Base-by-base conservation (phyloP, 2,329 filamentous ascomycete species). In the Epichloe uncinata region DNA sequence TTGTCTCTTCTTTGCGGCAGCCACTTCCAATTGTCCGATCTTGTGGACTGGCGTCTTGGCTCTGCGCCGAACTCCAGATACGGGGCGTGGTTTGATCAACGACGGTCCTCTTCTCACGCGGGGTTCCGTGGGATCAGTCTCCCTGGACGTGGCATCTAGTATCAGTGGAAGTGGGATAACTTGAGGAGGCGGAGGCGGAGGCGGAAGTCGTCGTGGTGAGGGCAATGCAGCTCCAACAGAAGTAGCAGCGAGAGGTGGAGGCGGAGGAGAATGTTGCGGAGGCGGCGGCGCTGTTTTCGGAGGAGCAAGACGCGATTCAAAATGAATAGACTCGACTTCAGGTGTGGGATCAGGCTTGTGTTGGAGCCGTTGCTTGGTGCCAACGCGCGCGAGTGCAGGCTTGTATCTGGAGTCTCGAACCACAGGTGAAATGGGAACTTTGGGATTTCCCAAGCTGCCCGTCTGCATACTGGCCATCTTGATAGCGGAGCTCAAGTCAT, bases 1-100 rank as follows among this genome's bases (percentile, higher is more conserved):
- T 44, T 47, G 42, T 33, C 43, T 37, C 7, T 60, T 55, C 44
- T 57, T 51, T 42, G 53, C 51, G 13, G 57, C 51, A 6, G 61
- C 57, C 41, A 53, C 61, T 52, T 77, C 74, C 2, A 74, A 63
- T 55, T 77, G 73, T 13, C 73, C 73, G 50, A 77, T 72, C 9
- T 64, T 63, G 41, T 67, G 67, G 20, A 77, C 71, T 0, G 74
- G 74, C 2, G 73, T 77, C 59, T 77, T 78, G 38, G 73, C 72
- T 47, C 71, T 70, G 33, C 71, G 58, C 47, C 54, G 47, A 20
- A 40, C 11, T 11, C 15, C 42, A 22, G 49, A 36, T 5, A n/a
- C 42, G 2, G 41, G 41, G 13, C 48, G 16, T 40, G 52, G 44
- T 22, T 47, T 52, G 30, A 34, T 50, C 7, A 49, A 42, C 34